Evolutionary conservation across 31 red algal species (phyloP), one percentile per base, ranked within the genome.

Genomic region (Asparagopsis taxiformis): DNA sequence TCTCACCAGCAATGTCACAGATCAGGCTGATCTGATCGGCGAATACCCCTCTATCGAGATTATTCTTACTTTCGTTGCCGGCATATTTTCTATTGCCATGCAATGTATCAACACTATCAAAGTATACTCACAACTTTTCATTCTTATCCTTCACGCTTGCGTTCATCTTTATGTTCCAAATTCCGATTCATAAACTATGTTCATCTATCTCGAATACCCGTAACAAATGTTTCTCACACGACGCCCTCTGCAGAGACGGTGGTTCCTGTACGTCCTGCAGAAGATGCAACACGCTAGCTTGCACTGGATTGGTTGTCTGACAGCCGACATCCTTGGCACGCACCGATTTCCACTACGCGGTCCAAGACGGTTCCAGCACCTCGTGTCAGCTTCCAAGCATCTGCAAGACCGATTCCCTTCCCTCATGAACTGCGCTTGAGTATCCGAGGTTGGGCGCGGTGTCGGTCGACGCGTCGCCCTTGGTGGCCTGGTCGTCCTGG

Each of bases 381-480:
- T 63, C 59, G 7, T 30, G 5, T 30, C 59, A 17, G 34, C 21
- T 30, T 63, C 59, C 19, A 63, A 19, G 16, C 59, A 63, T 63
- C 59, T 31, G 30, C 59, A 63, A n/a, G 59, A 20, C 31, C 59
- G 3, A 30, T 63, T 63, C 16, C 59, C 59, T 30, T 63, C 7
- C 3, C 30, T 0, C 31, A 22, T 3, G 0, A 34, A 32, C n/a
- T n/a, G 59, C 10, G 17, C 44, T 50, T n/a, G n/a, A n/a, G n/a
- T n/a, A n/a, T n/a, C 44, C 17, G 44, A 50, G 17, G 11, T 50
- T 50, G 44, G 17, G 44, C 44, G 10, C 10, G 10, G 10, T 50
- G 17, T 16, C 34, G 25, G 24, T 29, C 59, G 6, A 35, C 10
- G n/a, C 28, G 22, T 16, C 19, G 7, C 59, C 17, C 21, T 8